Base-by-base conservation (phyloP, 2,329 filamentous ascomycete genomes). In the Daldinia sp. region DNA sequence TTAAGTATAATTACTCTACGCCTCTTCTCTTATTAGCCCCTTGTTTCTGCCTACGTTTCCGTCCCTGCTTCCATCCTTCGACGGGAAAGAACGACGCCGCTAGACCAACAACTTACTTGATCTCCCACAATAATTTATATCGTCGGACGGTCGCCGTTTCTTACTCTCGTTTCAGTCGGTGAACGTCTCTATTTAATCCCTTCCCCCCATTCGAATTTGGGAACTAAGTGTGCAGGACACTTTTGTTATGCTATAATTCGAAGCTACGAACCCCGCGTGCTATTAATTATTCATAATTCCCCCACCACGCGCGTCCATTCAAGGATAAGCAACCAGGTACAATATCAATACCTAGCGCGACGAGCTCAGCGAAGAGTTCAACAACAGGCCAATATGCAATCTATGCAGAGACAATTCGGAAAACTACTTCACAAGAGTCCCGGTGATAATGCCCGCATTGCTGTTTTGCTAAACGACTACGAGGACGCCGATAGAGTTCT, bases 401-500 rank as follows among this genome's bases (percentile, higher is more conserved):
- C 86, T 43, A 85, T 95, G 78, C 88, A 93, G 74, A 83, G 91
- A 67, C 87, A 89, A 72, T 89, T 94, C 69, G 91, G 90, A 64
- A 89, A 86, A 77, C 85, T 94, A 73, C 83, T 87, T 78, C 87
- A 86, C 72, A 85, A 81, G 70, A 78, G 88, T 64, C 87, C 88
- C 21, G 90, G 89, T 58, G 90, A 95, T 76, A 90, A 92, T 74
- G 89, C 89, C 68, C 90, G 92, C 73, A 88, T 94, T 45, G 88
- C 89, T 9, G 84, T 89, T 43, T 81, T 95, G 55, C 80, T 96
- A 58, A 89, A 87, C 70, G 92, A 95, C 72, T 95, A 93, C 74
- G 90, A 93, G 70, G 89, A 94, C 76, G 90, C 89, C 23, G 90
- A 95, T 75, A 86, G 85, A 68, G 85, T 94, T 74, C 82, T 95